Evolutionary conservation across 768 basidiomycete genomes (phyloP), one percentile per base, ranked within the genome.

Genomic region (Naganishia antarctica): DNA sequence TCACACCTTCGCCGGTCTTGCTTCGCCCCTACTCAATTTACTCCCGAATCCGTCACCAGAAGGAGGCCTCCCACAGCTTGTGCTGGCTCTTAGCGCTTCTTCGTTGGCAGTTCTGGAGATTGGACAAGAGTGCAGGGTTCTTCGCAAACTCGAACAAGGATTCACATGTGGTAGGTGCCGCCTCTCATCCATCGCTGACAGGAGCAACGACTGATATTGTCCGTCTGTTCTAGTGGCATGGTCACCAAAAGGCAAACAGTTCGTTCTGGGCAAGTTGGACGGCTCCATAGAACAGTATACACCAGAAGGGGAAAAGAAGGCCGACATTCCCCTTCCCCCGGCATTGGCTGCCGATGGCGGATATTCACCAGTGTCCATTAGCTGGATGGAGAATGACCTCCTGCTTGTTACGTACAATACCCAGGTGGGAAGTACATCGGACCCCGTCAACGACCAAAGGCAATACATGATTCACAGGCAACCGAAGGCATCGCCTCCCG

Each of bases 371-470:
- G 50, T 70, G 4, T 73, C 68, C 25, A 63, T 80, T 21, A 70
- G 75, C 28, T 81, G 80, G 80, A 70, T 80, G 16, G 80, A 81
- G 68, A 81, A 79, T 69, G 75, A 79, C 64, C 65, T 79, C 37
- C 79, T 80, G 64, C 66, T 80, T 50, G 79, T 73, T 6, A 70
- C 73, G 11, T 81, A 80, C 63, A 63, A 67, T 3, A 66, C 63
- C 2, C 28, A 68, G 5, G 4, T 57, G 18, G 40, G 46, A 1
- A 60, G 32, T 18, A 63, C 64, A 26, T 62, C 63, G 12, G 68
- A 74, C 7, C 37, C 53, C 6, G 23, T 41, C 34, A 57, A 57
- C 13, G 53, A 57, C 26, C 70, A 77, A 37, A 75, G 78, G 64
- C 64, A 78, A 2, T 78, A 71, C 59, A 68, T 76, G 28, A 68